These are phyloP conservation scores for Phaeotremella fagi DNA, from an alignment of 768 basidiomycete genomes.

Conservation along the genomic window DNA sequence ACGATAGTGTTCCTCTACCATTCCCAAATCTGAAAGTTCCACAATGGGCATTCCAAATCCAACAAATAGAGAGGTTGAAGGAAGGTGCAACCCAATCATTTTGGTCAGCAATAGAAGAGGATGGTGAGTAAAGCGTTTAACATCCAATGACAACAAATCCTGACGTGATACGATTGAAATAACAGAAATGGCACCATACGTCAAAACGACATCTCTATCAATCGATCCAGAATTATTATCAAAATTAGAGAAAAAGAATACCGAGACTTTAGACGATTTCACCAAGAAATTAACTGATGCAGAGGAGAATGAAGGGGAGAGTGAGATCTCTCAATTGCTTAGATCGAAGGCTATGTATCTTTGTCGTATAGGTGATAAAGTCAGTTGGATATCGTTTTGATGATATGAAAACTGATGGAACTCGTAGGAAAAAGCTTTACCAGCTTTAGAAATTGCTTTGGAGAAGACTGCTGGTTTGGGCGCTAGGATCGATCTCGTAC, in stretches of 20 bases:
- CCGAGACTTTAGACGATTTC: slow-evolving; percentile 64
- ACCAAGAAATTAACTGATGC: slow-evolving; percentile 79
- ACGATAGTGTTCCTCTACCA: slow-evolving; percentile 71
- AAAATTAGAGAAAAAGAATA: slow-evolving; percentile 65
- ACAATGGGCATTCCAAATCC: slow-evolving; percentile 71
- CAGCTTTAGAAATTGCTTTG: slow-evolving; percentile 74
- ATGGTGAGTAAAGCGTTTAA: slow-evolving; percentile 60
- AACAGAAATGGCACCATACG: slow-evolving; percentile 82
- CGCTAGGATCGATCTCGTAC: slow-evolving; percentile 84
- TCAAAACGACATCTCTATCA: slow-evolving; percentile 23
- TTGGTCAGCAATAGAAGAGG: slow-evolving; percentile 68
- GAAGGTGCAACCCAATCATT: slow-evolving; percentile 62
- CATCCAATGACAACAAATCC: no score
- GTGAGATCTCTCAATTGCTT: slow-evolving; percentile 83
- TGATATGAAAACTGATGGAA: not conserved
- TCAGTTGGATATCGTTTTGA: slow-evolving; percentile 23
- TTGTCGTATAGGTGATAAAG: slow-evolving; percentile 81
- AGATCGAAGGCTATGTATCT: slow-evolving; percentile 78
- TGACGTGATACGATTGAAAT: slow-evolving; percentile 2
- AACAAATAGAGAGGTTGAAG: slow-evolving; percentile 63
- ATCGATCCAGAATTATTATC: slow-evolving; percentile 57
- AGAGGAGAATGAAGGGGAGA: slow-evolving; percentile 84
- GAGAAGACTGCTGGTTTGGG: slow-evolving; percentile 91
- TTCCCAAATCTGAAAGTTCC: slow-evolving; percentile 80
- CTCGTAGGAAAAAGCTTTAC: slow-evolving; percentile 71